Evolutionary conservation across 2,329 filamentous ascomycete species (phyloP).

Genomic region (Camillea tinctor): DNA sequence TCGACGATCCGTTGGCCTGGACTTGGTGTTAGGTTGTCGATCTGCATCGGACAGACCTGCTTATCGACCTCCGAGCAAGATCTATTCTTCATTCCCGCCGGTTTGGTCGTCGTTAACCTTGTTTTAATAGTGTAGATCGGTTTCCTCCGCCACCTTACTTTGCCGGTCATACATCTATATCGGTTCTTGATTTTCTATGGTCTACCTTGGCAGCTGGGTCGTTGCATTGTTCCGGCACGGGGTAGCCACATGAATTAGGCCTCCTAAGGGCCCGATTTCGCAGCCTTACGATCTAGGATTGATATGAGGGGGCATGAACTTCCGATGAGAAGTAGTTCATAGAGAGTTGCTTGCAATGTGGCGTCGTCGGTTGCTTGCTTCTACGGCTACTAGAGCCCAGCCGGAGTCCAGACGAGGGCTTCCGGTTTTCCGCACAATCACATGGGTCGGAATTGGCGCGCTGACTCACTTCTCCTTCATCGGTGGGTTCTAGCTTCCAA

Average conservation of each 20-base stretch:
- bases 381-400: neutral
- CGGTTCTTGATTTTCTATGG: neutral
- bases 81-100: neutral
- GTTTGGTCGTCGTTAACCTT: neutral
- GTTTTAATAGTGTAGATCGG: too few species aligned
- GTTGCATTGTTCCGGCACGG: neutral
- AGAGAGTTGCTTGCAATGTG: neutral
- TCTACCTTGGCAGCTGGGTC: too few species aligned
- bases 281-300: neutral
- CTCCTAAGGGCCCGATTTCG: neutral
- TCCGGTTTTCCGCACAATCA: neutral
- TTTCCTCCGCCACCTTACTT: too few species aligned
- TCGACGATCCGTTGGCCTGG: neutral
- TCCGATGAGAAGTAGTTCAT: neutral
- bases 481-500: neutral
- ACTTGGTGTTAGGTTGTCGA: neutral
- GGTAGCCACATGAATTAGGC: neutral
- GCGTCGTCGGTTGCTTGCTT: neutral
- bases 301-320: neutral
- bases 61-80: neutral
- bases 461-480: neutral
- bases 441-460: neutral
- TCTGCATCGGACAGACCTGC: neutral
- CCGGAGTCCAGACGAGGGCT: too few species aligned
- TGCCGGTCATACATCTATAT: neutral